Percentiles rank a stretch among this genome's conserved stretches.
Evolutionary conservation across 2,329 filamentous ascomycete species (phyloP).

Genomic region (Ophiocordyceps camponoti-floridani): DNA sequence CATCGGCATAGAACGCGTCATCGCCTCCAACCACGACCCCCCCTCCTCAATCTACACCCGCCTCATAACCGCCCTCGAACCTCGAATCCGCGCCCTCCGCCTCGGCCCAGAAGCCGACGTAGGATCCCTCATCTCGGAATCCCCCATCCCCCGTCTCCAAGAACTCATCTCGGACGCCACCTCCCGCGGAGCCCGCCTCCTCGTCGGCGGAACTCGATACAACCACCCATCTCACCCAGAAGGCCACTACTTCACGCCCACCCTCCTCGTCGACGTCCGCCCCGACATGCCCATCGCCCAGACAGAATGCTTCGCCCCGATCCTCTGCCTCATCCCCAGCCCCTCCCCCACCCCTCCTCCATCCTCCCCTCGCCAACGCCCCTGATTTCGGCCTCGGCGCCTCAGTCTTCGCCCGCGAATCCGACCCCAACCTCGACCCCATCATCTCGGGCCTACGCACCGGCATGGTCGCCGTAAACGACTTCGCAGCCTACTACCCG

Average conservation of each 20-base stretch:
- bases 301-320: constrained; percentile 81
- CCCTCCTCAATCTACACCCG: constrained; percentile 40
- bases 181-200: constrained; percentile 55
- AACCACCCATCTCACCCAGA: constrained; percentile 53
- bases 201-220: constrained; percentile 61
- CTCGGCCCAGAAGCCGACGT: constrained; percentile 67
- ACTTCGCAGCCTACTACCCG: constrained; percentile 86
- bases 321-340: constrained; percentile 73
- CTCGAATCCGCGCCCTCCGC: constrained; percentile 56
- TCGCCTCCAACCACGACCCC: constrained; percentile 47
- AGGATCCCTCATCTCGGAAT: constrained; percentile 74
- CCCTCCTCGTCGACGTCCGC: constrained; percentile 78
- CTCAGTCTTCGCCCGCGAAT: constrained; percentile 63
- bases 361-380: constrained; percentile 68
- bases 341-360: constrained; percentile 35
- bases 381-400: constrained; percentile 76
- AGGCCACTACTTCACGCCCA: constrained; percentile 87
- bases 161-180: constrained; percentile 62
- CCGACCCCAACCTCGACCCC: constrained; percentile 37
- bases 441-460: constrained; percentile 54
- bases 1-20: constrained; percentile 87
- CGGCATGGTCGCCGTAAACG: constrained; percentile 89
- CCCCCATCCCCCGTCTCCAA: constrained; percentile 61
- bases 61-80: constrained; percentile 52
- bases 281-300: constrained; percentile 72